phyloP scores from a whole-genome alignment of 2,329 filamentous ascomycete genomes.

The Lecanicillium sp. region DNA sequence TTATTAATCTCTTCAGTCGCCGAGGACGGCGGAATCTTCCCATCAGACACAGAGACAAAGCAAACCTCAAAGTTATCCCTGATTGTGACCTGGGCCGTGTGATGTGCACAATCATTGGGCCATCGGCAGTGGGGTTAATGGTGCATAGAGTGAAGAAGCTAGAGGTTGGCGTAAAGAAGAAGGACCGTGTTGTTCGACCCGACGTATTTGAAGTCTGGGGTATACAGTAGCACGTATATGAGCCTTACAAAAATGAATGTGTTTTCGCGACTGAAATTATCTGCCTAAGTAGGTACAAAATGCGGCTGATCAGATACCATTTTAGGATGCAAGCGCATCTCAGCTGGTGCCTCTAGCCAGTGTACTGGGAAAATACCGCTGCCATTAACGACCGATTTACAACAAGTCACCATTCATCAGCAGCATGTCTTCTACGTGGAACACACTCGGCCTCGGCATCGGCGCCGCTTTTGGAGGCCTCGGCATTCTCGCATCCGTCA shows the following conservation, averaged over 20 bases:
- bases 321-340: too few species aligned
- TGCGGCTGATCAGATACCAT: too few species aligned
- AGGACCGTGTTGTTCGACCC: conserved; percentile 2
- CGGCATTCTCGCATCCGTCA: not conserved
- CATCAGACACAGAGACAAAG: not conserved
- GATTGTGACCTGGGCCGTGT: conserved; percentile 49
- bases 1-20: conserved; percentile 69
- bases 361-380: too few species aligned
- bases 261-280: too few species aligned
- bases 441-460: not conserved
- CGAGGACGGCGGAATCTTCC: conserved; percentile 44
- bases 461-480: not conserved
- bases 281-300: too few species aligned
- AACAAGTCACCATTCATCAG: not conserved
- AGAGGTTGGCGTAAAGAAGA: conserved; percentile 17
- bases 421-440: not conserved
- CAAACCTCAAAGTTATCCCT: conserved; percentile 40
- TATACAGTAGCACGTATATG: too few species aligned
- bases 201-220: not conserved
- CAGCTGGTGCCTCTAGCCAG: too few species aligned
- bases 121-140: conserved; percentile 41
- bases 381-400: too few species aligned
- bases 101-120: conserved; percentile 48
- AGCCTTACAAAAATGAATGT: too few species aligned
- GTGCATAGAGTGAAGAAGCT: conserved; percentile 36